A percentile compares a stretch with the other conserved stretches of the same genome.
phyloP scores from a whole-genome alignment of 345 rosid species.

The Punica granatum region DNA sequence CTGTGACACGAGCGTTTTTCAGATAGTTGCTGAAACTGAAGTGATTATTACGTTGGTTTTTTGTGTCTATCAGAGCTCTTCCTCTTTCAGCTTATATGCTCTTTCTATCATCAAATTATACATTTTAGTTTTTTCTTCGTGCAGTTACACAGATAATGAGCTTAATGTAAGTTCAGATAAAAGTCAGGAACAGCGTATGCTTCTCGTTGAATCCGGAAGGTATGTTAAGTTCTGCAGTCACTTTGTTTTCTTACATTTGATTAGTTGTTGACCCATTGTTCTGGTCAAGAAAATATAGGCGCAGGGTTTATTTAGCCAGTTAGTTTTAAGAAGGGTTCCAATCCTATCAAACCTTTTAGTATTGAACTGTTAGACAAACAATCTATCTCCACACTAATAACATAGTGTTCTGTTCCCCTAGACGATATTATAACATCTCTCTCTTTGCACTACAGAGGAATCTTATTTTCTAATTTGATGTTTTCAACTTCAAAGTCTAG shows the following conservation, averaged over 20 bases:
- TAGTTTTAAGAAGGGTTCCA: neutral
- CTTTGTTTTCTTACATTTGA: neutral
- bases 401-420: neutral
- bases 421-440: neutral
- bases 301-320: no score
- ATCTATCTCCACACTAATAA: neutral
- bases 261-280: no score
- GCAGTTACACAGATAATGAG: slow-evolving; percentile 40
- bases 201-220: slow-evolving; percentile 85
- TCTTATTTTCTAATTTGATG: neutral
- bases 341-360: neutral
- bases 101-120: neutral
- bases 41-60: neutral
- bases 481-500: neutral
- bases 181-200: slow-evolving; percentile 50
- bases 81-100: neutral
- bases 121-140: slow-evolving; percentile 13
- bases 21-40: neutral
- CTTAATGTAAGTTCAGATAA: slow-evolving; percentile 37
- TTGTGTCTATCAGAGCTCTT: neutral
- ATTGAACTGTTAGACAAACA: neutral
- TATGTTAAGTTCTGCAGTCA: slow-evolving; percentile 12
- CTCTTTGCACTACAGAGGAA: neutral
- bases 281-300: no score
- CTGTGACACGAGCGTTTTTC: neutral